These are phyloP conservation scores for Thermoascus crustaceus DNA, from an alignment of 2,329 filamentous ascomycete species.

Conservation along the genomic window DNA sequence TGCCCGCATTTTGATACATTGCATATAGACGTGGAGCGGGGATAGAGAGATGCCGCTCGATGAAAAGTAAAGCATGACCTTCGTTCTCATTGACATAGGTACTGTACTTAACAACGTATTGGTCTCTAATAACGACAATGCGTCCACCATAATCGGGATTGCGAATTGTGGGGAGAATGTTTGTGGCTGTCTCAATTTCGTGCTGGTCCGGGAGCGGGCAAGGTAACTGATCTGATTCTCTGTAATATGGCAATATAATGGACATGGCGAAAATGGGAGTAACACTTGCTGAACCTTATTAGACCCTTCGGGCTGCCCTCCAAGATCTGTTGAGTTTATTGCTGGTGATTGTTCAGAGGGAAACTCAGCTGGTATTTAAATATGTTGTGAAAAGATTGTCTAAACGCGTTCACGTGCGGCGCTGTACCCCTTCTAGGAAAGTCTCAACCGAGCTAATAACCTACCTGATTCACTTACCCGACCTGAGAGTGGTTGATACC, in stretches of 20 bases:
- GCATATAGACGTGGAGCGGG: slow-evolving; percentile 14
- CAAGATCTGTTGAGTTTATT: too few species aligned
- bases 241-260: slow-evolving; percentile 10
- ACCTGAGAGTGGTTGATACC: too few species aligned
- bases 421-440: too few species aligned
- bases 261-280: too few species aligned
- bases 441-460: too few species aligned
- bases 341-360: too few species aligned
- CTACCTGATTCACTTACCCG: too few species aligned
- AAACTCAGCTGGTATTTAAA: too few species aligned
- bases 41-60: slow-evolving; percentile 12
- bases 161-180: slow-evolving; percentile 11
- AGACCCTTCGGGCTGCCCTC: too few species aligned
- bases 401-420: too few species aligned
- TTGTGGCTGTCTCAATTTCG: slow-evolving; percentile 11
- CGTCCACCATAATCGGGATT: slow-evolving; percentile 11
- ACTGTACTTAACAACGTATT: slow-evolving; percentile 16
- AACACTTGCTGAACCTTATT: too few species aligned
- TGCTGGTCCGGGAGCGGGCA: slow-evolving; percentile 13
- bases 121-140: slow-evolving; percentile 13
- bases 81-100: slow-evolving; percentile 14
- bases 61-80: slow-evolving; percentile 15
- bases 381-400: too few species aligned
- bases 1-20: slow-evolving; percentile 12
- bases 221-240: slow-evolving; percentile 10